Percentiles rank a stretch among this genome's conserved stretches.
Conservation (phyloP, 2,329 filamentous ascomycete species). For the Aspergillus eucalypticola region DNA sequence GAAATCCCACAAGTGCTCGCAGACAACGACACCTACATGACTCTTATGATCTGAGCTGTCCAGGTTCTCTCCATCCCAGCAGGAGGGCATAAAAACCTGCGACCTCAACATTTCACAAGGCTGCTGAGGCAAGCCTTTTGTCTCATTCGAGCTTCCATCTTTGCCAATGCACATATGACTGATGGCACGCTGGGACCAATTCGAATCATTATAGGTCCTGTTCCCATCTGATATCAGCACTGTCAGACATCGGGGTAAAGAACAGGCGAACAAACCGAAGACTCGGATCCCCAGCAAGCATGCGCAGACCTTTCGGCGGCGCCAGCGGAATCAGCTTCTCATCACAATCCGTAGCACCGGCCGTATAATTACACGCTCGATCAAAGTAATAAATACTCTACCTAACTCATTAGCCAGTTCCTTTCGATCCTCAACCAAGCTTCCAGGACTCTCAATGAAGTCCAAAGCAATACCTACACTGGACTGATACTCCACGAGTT, state of each 20-base stretch:
- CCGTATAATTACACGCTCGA: constrained; percentile 23
- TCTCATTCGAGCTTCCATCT: constrained; percentile 46
- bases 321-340: constrained; percentile 13
- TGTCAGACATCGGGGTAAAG: background rate
- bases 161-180: constrained; percentile 59
- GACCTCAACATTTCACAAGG: constrained; percentile 29
- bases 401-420: constrained; percentile 14
- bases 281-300: constrained; percentile 23
- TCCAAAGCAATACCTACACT: constrained; percentile 16
- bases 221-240: background rate
- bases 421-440: background rate
- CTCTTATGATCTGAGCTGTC: constrained; percentile 36
- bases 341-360: constrained; percentile 14
- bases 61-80: constrained; percentile 39
- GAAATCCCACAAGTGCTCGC: background rate
- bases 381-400: constrained; percentile 27
- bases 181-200: constrained; percentile 49
- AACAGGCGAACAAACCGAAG: constrained; percentile 15
- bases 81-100: constrained; percentile 41
- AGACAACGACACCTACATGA: constrained; percentile 27
- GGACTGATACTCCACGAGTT: constrained; percentile 20
- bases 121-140: constrained; percentile 64
- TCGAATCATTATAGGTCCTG: constrained; percentile 22
- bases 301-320: constrained; percentile 26
- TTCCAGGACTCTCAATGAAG: background rate